A percentile compares a stretch with the other conserved stretches of the same genome.
Evolutionary conservation across 2,329 filamentous ascomycete species (phyloP).

Genomic region (Diaporthe capsici): DNA sequence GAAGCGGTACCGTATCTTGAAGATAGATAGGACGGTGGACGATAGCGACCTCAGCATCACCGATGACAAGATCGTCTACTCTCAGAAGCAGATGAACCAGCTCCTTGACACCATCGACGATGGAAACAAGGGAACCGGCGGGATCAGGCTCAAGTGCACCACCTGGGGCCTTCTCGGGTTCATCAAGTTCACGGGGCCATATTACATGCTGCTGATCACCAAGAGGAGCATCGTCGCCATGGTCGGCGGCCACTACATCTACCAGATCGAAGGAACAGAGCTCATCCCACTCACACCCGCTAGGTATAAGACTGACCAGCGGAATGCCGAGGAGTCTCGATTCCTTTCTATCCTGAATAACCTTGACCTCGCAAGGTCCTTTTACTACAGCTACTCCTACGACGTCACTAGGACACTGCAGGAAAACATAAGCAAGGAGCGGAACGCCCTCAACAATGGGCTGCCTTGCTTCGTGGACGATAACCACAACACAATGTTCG

Average conservation of each 20-base stretch:
- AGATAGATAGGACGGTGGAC: conserved; percentile 92
- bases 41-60: conserved; percentile 84
- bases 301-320: conserved; percentile 81
- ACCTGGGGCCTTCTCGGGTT: conserved; percentile 97
- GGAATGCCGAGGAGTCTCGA: conserved; percentile 88
- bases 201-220: conserved; percentile 97
- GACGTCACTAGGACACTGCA: conserved; percentile 94
- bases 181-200: conserved; percentile 93
- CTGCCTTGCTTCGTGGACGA: conserved; percentile 69
- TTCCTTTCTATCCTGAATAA: conserved; percentile 92
- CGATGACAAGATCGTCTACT: conserved; percentile 96
- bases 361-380: conserved; percentile 89
- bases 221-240: conserved; percentile 97
- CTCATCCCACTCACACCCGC: conserved; percentile 87
- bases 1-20: conserved; percentile 89
- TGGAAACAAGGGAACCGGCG: conserved; percentile 91
- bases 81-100: conserved; percentile 90
- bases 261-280: conserved; percentile 95
- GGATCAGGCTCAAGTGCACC: conserved; percentile 88
- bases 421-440: conserved; percentile 88
- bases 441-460: conserved; percentile 77
- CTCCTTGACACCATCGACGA: conserved; percentile 95
- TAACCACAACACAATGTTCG: conserved; percentile 94
- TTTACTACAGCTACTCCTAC: conserved; percentile 99
- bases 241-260: conserved; percentile 95